Evolutionary conservation across 2,329 filamentous ascomycete species (phyloP).

Genomic region (Trichoderma asperellum): DNA sequence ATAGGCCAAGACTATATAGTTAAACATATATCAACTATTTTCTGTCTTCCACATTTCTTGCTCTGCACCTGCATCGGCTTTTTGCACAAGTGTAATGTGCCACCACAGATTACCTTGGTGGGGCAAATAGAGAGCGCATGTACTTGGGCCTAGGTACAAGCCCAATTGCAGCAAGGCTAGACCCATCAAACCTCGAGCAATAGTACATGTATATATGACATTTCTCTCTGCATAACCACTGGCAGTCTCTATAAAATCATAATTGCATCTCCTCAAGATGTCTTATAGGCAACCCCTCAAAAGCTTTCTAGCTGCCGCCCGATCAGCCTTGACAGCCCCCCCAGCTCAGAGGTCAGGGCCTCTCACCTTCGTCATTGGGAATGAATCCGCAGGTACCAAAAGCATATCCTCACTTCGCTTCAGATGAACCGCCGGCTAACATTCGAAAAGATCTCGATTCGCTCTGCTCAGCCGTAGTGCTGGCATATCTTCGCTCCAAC

Average conservation of each 20-base stretch:
- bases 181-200: no score
- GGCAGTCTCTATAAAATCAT: background rate
- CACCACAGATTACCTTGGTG: no score
- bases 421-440: background rate
- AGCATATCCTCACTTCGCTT: background rate
- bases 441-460: constrained; percentile 72
- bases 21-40: no score
- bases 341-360: constrained; percentile 51
- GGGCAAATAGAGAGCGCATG: no score
- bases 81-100: no score
- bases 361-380: constrained; percentile 66
- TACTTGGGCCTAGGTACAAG: no score
- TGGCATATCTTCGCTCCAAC: constrained; percentile 73
- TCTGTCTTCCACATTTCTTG: no score
- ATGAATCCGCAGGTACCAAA: constrained; percentile 64
- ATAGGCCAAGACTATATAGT: no score
- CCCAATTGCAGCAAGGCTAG: no score
- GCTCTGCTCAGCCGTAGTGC: constrained; percentile 72
- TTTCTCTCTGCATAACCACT: background rate
- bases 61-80: no score
- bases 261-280: constrained; percentile 32
- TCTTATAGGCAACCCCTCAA: constrained; percentile 47
- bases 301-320: constrained; percentile 57
- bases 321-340: constrained; percentile 50
- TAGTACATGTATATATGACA: background rate